Evolutionary conservation across 768 basidiomycete genomes (phyloP).

Genomic region (Hygrophoropsis aurantiaca): DNA sequence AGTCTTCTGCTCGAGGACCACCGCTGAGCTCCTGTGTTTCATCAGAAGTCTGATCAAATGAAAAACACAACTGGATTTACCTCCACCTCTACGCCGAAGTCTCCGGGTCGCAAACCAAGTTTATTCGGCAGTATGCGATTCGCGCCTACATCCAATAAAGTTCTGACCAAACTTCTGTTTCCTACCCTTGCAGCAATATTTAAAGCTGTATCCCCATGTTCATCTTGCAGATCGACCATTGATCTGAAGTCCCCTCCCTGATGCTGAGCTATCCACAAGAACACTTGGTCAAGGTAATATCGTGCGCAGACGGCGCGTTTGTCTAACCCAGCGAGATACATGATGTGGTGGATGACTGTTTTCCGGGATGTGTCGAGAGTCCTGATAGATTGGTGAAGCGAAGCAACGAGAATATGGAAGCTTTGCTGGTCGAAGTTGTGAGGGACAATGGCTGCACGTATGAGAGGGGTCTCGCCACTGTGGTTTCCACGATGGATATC

Average conservation of each 20-base stretch:
- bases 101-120: slow-evolving; percentile 87
- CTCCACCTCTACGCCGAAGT: slow-evolving; percentile 93
- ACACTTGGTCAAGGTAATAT: slow-evolving; percentile 89
- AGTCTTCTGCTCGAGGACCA: slow-evolving; percentile 73
- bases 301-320: slow-evolving; percentile 81
- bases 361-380: slow-evolving; percentile 87
- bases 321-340: slow-evolving; percentile 87
- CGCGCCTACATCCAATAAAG: slow-evolving; percentile 89
- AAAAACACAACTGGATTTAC: slow-evolving; percentile 40
- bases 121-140: slow-evolving; percentile 90
- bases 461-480: slow-evolving; percentile 91
- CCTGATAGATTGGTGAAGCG: slow-evolving; percentile 72
- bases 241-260: slow-evolving; percentile 75
- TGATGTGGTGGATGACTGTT: slow-evolving; percentile 89
- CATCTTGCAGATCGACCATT: slow-evolving; percentile 88
- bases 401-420: slow-evolving; percentile 64
- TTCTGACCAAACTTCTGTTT: slow-evolving; percentile 81
- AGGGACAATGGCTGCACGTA: slow-evolving; percentile 87
- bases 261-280: slow-evolving; percentile 80
- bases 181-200: slow-evolving; percentile 96
- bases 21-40: slow-evolving; percentile 61
- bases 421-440: slow-evolving; percentile 79
- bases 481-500: slow-evolving; percentile 91
- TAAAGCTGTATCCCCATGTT: slow-evolving; percentile 93
- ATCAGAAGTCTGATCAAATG: neutral